phyloP scores from a whole-genome alignment of 1,284 basidiomycete species.

The Xerocomus amazonicus region DNA sequence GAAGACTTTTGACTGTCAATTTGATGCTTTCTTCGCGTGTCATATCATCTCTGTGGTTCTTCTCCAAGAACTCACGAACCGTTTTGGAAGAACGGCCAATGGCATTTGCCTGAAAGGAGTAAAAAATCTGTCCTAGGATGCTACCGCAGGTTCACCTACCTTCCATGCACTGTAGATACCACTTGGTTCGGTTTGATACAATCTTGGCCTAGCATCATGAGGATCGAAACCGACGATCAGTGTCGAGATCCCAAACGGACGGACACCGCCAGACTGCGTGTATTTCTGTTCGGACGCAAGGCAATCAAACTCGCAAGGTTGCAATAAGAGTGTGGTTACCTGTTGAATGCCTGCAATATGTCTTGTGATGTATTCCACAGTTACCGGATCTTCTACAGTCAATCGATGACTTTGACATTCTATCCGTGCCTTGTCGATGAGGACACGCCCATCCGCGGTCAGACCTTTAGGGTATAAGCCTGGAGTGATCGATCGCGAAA shows the following conservation, averaged over 20 bases:
- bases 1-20: slow-evolving; percentile 90
- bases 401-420: slow-evolving; percentile 98
- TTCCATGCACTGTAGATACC: slow-evolving; percentile 99
- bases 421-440: slow-evolving; percentile 97
- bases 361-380: slow-evolving; percentile 97
- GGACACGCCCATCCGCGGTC: slow-evolving; percentile 95
- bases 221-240: slow-evolving; percentile 98
- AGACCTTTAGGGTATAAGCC: slow-evolving; percentile 57
- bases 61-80: slow-evolving; percentile 97
- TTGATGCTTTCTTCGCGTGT: slow-evolving; percentile 89
- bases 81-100: slow-evolving; percentile 98
- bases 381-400: slow-evolving; percentile 97
- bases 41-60: slow-evolving; percentile 95
- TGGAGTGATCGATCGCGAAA: slow-evolving; percentile 2
- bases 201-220: slow-evolving; percentile 79
- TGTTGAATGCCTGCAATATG: slow-evolving; percentile 98
- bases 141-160: slow-evolving; percentile 43
- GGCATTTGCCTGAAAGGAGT: slow-evolving; percentile 75
- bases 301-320: background rate
- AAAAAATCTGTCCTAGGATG: background rate
- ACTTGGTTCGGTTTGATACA: slow-evolving; percentile 97
- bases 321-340: slow-evolving; percentile 43
- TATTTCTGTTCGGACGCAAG: slow-evolving; percentile 63
- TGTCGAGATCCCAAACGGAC: slow-evolving; percentile 97
- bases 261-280: slow-evolving; percentile 98